These are phyloP conservation scores for Penicillium cinerascens DNA, from an alignment of 495 filamentous ascomycete species.

Conservation along the genomic window DNA sequence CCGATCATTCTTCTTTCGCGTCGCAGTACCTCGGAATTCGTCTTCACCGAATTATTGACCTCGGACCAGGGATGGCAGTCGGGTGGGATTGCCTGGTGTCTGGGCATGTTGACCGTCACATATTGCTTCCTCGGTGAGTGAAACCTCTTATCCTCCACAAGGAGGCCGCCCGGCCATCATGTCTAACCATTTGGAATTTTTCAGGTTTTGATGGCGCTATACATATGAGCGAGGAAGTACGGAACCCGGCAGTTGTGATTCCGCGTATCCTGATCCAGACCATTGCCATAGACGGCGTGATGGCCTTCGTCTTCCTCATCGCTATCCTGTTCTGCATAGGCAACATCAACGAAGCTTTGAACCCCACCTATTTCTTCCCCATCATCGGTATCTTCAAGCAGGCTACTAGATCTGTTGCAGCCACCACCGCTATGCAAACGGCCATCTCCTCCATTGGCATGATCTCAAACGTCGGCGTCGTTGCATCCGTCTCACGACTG, in stretches of 20 bases:
- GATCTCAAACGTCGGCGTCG: slow-evolving; percentile 18
- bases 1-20: slow-evolving; percentile 41
- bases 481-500: slow-evolving; percentile 49
- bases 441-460: slow-evolving; percentile 20
- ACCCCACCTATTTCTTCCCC: slow-evolving; percentile 21
- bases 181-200: not conserved
- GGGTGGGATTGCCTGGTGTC: slow-evolving; percentile 37
- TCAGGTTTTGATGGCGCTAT: slow-evolving; percentile 28
- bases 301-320: slow-evolving; percentile 37
- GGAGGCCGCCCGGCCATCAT: not conserved
- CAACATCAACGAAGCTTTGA: slow-evolving; percentile 29
- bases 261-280: slow-evolving; percentile 30
- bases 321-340: slow-evolving; percentile 38
- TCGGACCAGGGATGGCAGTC: slow-evolving; percentile 29
- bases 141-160: not conserved
- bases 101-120: slow-evolving; percentile 33
- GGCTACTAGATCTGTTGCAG: slow-evolving; percentile 20
- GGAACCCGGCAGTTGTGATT: slow-evolving; percentile 32
- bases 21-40: slow-evolving; percentile 37
- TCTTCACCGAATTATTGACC: slow-evolving; percentile 39
- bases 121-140: slow-evolving; percentile 28
- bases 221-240: slow-evolving; percentile 39
- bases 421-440: slow-evolving; percentile 24
- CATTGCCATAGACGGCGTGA: slow-evolving; percentile 32
- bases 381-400: slow-evolving; percentile 29